Base-by-base conservation (phyloP, 768 basidiomycete species). In the Rhodocollybia butyracea region DNA sequence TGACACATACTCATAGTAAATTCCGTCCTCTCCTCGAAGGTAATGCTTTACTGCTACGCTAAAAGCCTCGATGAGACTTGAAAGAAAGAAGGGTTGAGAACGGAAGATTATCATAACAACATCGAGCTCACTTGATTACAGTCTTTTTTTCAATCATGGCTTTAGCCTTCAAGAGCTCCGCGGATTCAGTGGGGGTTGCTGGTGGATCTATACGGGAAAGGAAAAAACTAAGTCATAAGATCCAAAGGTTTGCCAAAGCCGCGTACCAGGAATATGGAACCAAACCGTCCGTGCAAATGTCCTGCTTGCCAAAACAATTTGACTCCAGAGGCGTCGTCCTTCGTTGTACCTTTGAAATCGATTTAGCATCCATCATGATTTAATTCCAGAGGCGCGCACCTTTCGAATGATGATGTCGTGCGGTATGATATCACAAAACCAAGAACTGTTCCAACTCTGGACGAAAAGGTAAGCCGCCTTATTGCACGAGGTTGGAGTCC, bases 361-460 rank as follows among this genome's bases (percentile, higher is more conserved):
- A 27, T 15, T 45, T 29, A 3, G n/a, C 13, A 13, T 15, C 43
- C 27, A 27, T 15, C 43, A 17, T 45, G 5, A 17, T 45, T 17
- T 2, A 15, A 17, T 15, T 29, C 43, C 30, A n/a, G n/a, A n/a
- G n/a, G n/a, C n/a, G n/a, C n/a, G n/a, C 11, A 45, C 43, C 43
- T 72, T 65, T 88, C 86, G 60, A 86, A 88, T 36, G 84, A 85
- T 3, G 86, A 83, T 11, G 84, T 88, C 10, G 86, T 88, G 56
- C 86, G 67, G 65, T 86, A 87, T 0, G 85, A 85, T 50, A 89
- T 82, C 32, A 89, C 80, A 59, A 89, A 89, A 76, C 87, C 88
- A 22, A 89, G 73, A 1, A 89, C 84, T 3, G 85, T 87, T 76
- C 88, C 77, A 46, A 76, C 60, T 19, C 71, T 78, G 59, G 3